Evolutionary conservation across 371 early-diverging fungal species (phyloP), one percentile per base, ranked within the genome.

Genomic region (Capniomyces stellatus): DNA sequence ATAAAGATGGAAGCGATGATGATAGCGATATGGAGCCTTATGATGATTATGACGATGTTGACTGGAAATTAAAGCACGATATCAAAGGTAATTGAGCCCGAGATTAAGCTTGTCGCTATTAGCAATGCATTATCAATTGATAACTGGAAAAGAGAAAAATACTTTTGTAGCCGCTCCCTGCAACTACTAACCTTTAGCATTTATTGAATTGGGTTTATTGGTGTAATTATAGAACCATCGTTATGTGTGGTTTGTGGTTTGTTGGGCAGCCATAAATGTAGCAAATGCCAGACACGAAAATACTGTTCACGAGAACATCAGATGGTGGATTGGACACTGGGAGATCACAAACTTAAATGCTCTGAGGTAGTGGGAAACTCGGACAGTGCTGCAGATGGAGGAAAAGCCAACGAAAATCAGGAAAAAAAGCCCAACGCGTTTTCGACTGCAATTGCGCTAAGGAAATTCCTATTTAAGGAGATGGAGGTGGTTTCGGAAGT

Each of bases 231-330:
- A 0, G 49, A 56, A 1, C 60, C 67, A 3, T 27, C 52, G 21
- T 39, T 52, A 21, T 89, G 87, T 63, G 60, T 58, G 12, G 70
- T 88, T 3, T 95, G 96, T 58, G 89, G 89, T 8, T 60, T 88
- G 56, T 63, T 65, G n/a, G 93, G 84, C 22, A 65, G 78, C 31
- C 85, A 85, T 60, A 62, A 63, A 8, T 95, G 96, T 64, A 76
- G 83, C 25, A 72, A 75, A 56, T 95, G 96, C 60, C 76, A 79
- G 24, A 31, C 42, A 6, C 71, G 68, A 15, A 59, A 63, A 30
- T 95, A 95, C 68, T 95, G 96, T 66, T 78, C 78, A 22, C 75
- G 79, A 53, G 77, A 76, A 21, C 96, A 95, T 64, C 93, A 93
- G 67, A 57, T 81, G 27, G 58, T 74, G 0, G 85, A 92, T 67